A percentile compares a stretch with the other conserved stretches of the same genome.
These are phyloP conservation scores for Phytopythium montanum DNA, from an alignment of 352 stramenopile species.

Conservation along the genomic window DNA sequence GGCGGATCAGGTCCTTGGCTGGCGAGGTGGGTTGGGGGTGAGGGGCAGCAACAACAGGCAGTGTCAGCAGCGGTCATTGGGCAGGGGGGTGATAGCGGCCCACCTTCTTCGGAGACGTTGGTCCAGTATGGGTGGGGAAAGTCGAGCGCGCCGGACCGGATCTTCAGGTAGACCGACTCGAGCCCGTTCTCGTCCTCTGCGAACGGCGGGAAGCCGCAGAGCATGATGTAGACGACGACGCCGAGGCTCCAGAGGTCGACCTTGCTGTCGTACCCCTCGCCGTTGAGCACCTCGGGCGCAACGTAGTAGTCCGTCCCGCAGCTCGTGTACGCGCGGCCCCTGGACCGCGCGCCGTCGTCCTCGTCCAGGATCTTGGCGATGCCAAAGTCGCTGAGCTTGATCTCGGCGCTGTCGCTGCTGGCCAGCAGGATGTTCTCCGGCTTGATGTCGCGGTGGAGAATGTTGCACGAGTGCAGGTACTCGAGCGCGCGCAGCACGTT, in stretches of 20 bases:
- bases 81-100: not conserved
- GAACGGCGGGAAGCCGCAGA: constrained; percentile 82
- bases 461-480: constrained; percentile 80
- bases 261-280: constrained; percentile 85
- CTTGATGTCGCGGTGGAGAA: constrained; percentile 82
- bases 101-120: constrained; percentile 79
- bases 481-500: constrained; percentile 71
- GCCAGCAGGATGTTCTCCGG: constrained; percentile 81
- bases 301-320: constrained; percentile 89
- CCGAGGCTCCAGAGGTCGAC: constrained; percentile 85
- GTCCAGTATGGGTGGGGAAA: constrained; percentile 85
- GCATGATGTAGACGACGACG: constrained; percentile 88
- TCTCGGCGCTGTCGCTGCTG: constrained; percentile 63
- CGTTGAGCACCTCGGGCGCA: constrained; percentile 80
- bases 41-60: constrained; percentile 2
- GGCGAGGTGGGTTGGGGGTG: too few relatives aligned
- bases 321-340: constrained; percentile 81
- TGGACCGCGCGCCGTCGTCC: constrained; percentile 61
- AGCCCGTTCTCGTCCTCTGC: constrained; percentile 77
- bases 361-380: constrained; percentile 84
- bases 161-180: constrained; percentile 85
- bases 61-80: not conserved
- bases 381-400: constrained; percentile 83
- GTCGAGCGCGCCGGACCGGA: constrained; percentile 70
- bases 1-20: constrained; percentile 82